phyloP scores from a whole-genome alignment of 768 basidiomycete species.

The Collybia mongolica region DNA sequence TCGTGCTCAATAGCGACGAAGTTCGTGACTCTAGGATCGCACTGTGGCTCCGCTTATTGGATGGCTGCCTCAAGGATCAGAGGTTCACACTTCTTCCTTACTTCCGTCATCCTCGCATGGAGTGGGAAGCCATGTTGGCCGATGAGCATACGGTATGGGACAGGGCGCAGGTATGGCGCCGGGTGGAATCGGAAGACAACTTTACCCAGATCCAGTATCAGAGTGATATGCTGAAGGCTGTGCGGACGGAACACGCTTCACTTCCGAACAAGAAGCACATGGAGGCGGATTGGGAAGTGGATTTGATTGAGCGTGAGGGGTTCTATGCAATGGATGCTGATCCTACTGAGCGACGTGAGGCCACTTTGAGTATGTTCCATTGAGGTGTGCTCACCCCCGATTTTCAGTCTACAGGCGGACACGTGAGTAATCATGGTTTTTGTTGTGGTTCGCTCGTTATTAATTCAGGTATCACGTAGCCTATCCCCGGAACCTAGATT shows the following conservation, averaged over 20 bases:
- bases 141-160: slow-evolving; percentile 8
- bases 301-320: slow-evolving; percentile 21
- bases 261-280: background rate
- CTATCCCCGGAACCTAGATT: background rate
- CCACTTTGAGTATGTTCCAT: background rate
- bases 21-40: background rate
- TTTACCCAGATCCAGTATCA: background rate
- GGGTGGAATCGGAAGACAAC: background rate
- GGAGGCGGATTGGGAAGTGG: slow-evolving; percentile 23
- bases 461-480: background rate
- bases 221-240: background rate
- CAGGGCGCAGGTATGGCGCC: slow-evolving; percentile 13
- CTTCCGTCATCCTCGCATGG: slow-evolving; percentile 7
- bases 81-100: slow-evolving; percentile 9
- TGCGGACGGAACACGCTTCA: background rate
- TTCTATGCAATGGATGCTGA: slow-evolving; percentile 15
- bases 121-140: slow-evolving; percentile 10
- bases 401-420: slow-evolving; percentile 5
- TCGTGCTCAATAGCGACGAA: slow-evolving; percentile 4
- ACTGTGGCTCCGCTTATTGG: slow-evolving; percentile 1
- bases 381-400: background rate
- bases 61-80: slow-evolving; percentile 1
- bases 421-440: slow-evolving; percentile 5
- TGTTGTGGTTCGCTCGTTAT: background rate
- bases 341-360: slow-evolving; percentile 12